Evolutionary conservation across 2,329 filamentous ascomycete genomes (phyloP).

Genomic region (Cadophora gregata): DNA sequence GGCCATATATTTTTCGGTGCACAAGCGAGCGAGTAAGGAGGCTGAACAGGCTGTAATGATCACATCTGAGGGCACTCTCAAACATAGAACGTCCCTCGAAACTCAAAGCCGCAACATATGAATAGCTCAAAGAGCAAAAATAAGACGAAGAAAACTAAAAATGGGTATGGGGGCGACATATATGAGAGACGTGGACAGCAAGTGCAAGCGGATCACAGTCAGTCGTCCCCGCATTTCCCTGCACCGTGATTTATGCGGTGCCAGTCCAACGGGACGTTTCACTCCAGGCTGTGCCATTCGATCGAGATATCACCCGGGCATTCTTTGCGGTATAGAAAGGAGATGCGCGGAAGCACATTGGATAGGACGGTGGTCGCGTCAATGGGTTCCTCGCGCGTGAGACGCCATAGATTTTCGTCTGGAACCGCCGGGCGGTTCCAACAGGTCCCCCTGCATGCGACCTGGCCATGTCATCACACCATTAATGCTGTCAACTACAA

Average conservation of each 20-base stretch:
- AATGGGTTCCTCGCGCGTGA: slow-evolving; percentile 15
- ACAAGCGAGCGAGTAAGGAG: background rate
- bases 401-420: slow-evolving; percentile 15
- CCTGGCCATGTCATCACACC: slow-evolving; percentile 5
- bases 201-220: background rate
- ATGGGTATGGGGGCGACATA: slow-evolving; percentile 5
- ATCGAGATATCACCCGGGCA: background rate
- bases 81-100: background rate
- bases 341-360: slow-evolving; percentile 5
- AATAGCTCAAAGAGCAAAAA: background rate
- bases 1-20: background rate
- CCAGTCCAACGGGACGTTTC: slow-evolving; percentile 15
- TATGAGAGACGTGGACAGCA: background rate
- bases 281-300: slow-evolving; percentile 10
- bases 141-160: background rate
- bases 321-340: background rate
- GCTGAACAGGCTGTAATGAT: background rate
- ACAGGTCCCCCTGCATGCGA: slow-evolving; percentile 15
- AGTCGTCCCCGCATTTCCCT: slow-evolving; percentile 6
- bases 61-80: slow-evolving; percentile 1
- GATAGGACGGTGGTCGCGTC: slow-evolving; percentile 17
- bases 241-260: slow-evolving; percentile 16
- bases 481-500: slow-evolving; percentile 1
- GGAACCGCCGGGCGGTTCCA: background rate
- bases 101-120: background rate